These are phyloP conservation scores for Fusarium oxysporum DNA, from an alignment of 2,329 filamentous ascomycete genomes.

Conservation along the genomic window DNA sequence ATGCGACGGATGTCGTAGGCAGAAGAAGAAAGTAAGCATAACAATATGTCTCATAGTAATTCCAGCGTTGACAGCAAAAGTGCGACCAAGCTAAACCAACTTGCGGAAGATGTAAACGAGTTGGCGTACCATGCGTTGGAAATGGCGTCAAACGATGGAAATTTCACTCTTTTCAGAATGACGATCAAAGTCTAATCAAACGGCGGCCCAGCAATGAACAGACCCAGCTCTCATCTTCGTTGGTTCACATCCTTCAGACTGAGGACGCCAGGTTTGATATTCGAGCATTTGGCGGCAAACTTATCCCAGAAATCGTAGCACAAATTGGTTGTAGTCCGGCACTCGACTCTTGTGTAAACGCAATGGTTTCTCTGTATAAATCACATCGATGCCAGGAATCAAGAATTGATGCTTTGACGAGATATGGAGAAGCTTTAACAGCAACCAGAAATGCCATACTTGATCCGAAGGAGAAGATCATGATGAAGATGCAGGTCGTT, in stretches of 20 bases:
- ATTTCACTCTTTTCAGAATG: slow-evolving; percentile 18
- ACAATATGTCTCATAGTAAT: background rate
- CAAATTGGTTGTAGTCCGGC: slow-evolving; percentile 28
- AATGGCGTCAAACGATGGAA: slow-evolving; percentile 39
- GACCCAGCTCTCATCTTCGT: slow-evolving; percentile 14
- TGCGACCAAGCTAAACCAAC: slow-evolving; percentile 29
- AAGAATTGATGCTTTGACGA: slow-evolving; percentile 18
- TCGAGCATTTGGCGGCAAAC: slow-evolving; percentile 28
- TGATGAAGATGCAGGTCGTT: slow-evolving; percentile 31
- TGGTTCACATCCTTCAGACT: slow-evolving; percentile 34
- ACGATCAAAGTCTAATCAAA: background rate
- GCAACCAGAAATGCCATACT: slow-evolving; percentile 15
- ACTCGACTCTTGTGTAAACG: slow-evolving; percentile 32
- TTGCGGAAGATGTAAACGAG: slow-evolving; percentile 37
- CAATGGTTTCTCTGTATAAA: slow-evolving; percentile 33
- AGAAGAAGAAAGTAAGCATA: slow-evolving; percentile 35
- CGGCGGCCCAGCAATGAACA: slow-evolving; percentile 29
- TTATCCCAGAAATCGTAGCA: slow-evolving; percentile 28
- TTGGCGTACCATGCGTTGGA: slow-evolving; percentile 27
- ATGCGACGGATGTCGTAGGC: slow-evolving; percentile 31
- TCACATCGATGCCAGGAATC: slow-evolving; percentile 2
- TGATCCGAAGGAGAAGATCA: slow-evolving; percentile 10
- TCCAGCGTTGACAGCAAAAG: background rate
- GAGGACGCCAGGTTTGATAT: slow-evolving; percentile 40
- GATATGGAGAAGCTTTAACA: slow-evolving; percentile 31